Base-by-base conservation (phyloP, 2,329 filamentous ascomycete species). In the Trichophyton mentagrophytes region DNA sequence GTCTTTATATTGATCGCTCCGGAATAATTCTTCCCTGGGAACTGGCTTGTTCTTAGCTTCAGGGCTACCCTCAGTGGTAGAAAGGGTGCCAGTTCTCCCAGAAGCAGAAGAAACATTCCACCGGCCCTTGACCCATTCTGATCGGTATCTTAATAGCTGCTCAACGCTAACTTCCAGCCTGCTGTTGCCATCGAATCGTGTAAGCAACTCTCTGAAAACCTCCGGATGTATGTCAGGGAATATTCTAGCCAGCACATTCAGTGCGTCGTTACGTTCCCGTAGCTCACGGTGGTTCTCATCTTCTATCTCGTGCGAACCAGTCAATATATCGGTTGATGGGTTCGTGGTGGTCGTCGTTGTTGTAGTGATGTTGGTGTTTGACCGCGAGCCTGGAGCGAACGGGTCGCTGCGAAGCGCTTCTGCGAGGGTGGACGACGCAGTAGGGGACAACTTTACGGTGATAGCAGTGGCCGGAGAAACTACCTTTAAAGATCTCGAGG, bases 161-260 rank as follows among this genome's bases (percentile, higher is more conserved):
- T 78, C 77, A 7, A 76, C 75, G 60, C 75, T 77, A 36, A 79
- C 72, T 57, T 77, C 71, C 7, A 79, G 65, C 58, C 76, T 70
- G 62, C 77, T 79, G 53, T 74, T 67, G 9, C 76, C 77, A 62
- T 78, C 76, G 63, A 79, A 79, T 11, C 73, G 73, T 3, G 72
- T 65, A 20, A 79, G 69, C 30, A 79, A 64, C 65, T 79, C 77
- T 5, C 77, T 75, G 47, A 79, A 76, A 3, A 78, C 76, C 62
- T 79, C 77, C 59, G 75, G 66, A 57, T 73, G 73, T 47, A 78
- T 69, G 62, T 78, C 76, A 0, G 77, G 77, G 53, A 79, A 79
- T 11, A 78, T 68, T 9, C 69, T 68, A 2, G 73, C 72, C 2
- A 79, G 69, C 1, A 71, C 69, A 27, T 70, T 67, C 9, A 79